Percentiles rank a stretch among this genome's conserved stretches.
These are phyloP conservation scores for Chrysoporthe austroafricana DNA, from an alignment of 2,329 filamentous ascomycete genomes.

Conservation along the genomic window DNA sequence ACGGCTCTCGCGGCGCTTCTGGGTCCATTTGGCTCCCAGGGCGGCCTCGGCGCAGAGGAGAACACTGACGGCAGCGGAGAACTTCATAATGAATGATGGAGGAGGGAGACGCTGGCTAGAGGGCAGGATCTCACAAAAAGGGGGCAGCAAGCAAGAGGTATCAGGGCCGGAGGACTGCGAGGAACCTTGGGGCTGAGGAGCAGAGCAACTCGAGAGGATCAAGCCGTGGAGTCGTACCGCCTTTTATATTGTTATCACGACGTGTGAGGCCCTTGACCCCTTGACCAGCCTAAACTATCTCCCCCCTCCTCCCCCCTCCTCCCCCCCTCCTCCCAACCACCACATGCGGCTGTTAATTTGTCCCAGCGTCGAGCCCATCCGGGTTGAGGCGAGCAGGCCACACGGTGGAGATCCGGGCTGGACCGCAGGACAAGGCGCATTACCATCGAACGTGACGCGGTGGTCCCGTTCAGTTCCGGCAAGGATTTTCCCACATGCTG, in stretches of 20 bases:
- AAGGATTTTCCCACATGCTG: neutral
- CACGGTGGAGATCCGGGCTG: conserved; percentile 5
- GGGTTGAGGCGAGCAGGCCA: neutral
- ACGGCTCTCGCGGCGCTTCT: conserved; percentile 40
- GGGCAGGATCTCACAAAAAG: neutral
- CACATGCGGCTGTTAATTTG: neutral
- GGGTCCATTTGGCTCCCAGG: conserved; percentile 49
- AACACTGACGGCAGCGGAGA: conserved; percentile 41
- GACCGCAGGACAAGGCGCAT: conserved; percentile 11
- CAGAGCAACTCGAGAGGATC: neutral
- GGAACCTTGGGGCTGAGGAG: neutral
- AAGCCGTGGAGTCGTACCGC: neutral
- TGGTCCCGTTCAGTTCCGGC: conserved; percentile 5
- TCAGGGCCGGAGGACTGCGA: neutral
- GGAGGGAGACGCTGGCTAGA: neutral
- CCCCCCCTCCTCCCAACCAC: neutral
- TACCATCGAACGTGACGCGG: conserved; percentile 11
- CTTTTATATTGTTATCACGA: conserved; percentile 12
- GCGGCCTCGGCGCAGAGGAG: conserved; percentile 45
- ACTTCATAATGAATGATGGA: conserved; percentile 48
- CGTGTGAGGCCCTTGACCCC: neutral
- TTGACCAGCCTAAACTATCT: neutral
- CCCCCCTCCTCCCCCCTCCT: neutral
- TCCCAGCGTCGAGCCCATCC: neutral
- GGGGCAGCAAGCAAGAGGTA: neutral